phyloP scores from a whole-genome alignment of 192 early-diverging fungal species.

The Helicostylum pulchrum region DNA sequence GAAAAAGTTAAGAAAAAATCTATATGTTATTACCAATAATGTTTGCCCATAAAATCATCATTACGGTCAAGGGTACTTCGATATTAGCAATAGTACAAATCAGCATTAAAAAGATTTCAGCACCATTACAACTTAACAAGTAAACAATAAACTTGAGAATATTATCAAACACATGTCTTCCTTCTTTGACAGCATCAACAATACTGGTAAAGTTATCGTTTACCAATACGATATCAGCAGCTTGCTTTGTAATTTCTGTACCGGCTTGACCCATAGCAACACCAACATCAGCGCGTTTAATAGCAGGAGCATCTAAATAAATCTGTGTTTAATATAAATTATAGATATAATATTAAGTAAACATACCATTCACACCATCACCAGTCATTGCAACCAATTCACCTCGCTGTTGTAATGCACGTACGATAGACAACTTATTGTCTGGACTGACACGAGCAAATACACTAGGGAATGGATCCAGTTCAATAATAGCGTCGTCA shows the following conservation, averaged over 20 bases:
- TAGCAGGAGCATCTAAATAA: constrained; percentile 81
- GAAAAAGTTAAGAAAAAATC: neutral
- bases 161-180: constrained; percentile 95
- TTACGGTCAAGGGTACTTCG: constrained; percentile 85
- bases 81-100: constrained; percentile 71
- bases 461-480: constrained; percentile 89
- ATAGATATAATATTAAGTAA: neutral
- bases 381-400: constrained; percentile 90
- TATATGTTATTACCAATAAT: constrained; percentile 61
- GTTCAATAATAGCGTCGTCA: constrained; percentile 76
- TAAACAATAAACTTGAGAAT: constrained; percentile 98
- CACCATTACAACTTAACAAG: constrained; percentile 89
- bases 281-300: constrained; percentile 94
- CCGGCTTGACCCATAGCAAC: constrained; percentile 96
- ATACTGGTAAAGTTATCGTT: constrained; percentile 98
- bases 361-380: constrained; percentile 85
- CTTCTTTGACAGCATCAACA: constrained; percentile 90
- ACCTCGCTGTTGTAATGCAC: constrained; percentile 77
- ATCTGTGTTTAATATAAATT: neutral
- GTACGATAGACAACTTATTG: constrained; percentile 95
- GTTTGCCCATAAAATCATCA: constrained; percentile 96
- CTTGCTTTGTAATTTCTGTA: constrained; percentile 98
- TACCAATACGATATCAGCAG: constrained; percentile 92
- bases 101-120: constrained; percentile 91
- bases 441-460: constrained; percentile 97